phyloP scores from a whole-genome alignment of 2,329 filamentous ascomycete genomes.

The Pseudogymnoascus sp. region DNA sequence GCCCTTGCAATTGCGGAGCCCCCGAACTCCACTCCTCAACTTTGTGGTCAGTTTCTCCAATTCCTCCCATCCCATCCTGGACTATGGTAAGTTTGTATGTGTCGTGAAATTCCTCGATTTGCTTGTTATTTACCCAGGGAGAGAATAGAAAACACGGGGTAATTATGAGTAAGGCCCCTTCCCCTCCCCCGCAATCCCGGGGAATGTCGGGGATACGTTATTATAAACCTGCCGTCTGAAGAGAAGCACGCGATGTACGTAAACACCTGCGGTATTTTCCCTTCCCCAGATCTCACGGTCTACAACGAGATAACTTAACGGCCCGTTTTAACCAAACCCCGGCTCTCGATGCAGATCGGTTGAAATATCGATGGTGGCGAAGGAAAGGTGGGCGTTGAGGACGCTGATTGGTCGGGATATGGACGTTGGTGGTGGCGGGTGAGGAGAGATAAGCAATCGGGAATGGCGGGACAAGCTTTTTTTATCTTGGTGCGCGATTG shows the following conservation, averaged over 20 bases:
- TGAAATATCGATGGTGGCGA: not conserved
- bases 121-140: too few relatives aligned
- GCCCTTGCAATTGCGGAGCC: not conserved
- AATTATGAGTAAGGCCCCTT: not conserved
- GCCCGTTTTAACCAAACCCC: not conserved
- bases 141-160: not conserved
- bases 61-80: not conserved
- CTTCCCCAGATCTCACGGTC: not conserved
- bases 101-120: too few relatives aligned
- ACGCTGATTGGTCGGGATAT: not conserved
- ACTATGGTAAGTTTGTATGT: too few relatives aligned
- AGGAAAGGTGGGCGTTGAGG: not conserved
- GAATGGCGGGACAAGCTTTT: not conserved
- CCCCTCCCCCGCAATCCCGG: not conserved
- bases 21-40: not conserved
- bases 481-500: not conserved
- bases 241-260: not conserved
- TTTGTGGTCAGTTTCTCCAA: not conserved
- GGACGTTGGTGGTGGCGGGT: not conserved
- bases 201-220: not conserved
- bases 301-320: not conserved
- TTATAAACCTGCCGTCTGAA: not conserved
- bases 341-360: not conserved
- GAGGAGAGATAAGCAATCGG: conserved; percentile 1
- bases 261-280: not conserved